Evolutionary conservation across 169 alveolate genomes (phyloP), one percentile per base, ranked within the genome.

Genomic region (Plasmodium coatneyi): DNA sequence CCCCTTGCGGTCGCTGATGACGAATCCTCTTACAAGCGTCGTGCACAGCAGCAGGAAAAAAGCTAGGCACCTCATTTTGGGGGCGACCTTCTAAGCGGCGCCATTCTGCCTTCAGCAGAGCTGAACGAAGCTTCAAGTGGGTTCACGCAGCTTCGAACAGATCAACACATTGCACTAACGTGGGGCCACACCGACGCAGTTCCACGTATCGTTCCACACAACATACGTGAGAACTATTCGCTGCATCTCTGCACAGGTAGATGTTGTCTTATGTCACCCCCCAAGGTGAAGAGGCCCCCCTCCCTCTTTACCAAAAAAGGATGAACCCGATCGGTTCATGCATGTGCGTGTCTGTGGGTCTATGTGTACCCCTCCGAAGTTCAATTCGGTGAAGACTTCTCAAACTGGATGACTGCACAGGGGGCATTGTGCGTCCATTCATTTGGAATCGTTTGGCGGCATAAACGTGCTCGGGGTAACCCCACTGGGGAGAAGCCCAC

Each of bases 11-110:
- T 49, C 76, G 41, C 60, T 72, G 56, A 74, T 76, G 14, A 86
- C 43, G 70, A 52, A 86, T 72, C 93, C 93, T 22, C 56, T 86
- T 76, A 74, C 30, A 16, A 86, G 80, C 43, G 60, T 39, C 4
- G 83, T 30, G 41, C 76, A 84, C 30, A 74, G 49, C 39, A 84
- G 70, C 49, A 84, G 36, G 16, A 30, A 46, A 72, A 72, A 72
- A 43, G 25, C 39, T 43, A 56, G 30, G 71, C 80, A 43, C 54
- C 49, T 84, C 82, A 74, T 71, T 84, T 71, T 84, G 25, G 52
- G 34, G 79, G n/a, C 56, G 78, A 22, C 84, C 72, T 71, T 41
- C 41, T 72, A 32, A 83, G 72, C 36, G 39, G 32, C 66, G 52
- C 52, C 84, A 78, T 49, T 22, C n/a, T 66, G 34, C 36, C 32